A percentile compares a stretch with the other conserved stretches of the same genome.
Conservation (phyloP, 2,329 filamentous ascomycete species). For the Ophiostoma sp. region DNA sequence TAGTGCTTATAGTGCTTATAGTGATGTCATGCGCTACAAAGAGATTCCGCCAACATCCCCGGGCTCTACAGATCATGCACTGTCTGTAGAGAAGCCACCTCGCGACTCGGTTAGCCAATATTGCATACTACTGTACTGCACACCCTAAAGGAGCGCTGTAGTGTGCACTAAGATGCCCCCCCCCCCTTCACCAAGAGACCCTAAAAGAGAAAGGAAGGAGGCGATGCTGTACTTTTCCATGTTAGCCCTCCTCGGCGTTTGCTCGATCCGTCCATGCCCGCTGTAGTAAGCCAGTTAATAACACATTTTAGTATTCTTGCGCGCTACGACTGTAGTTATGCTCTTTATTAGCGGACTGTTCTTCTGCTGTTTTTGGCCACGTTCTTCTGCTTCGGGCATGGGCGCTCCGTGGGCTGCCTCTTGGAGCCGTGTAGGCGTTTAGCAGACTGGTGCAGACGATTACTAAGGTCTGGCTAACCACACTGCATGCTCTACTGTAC, state of each 20-base stretch:
- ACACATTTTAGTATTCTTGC: too few relatives aligned
- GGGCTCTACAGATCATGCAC: not conserved
- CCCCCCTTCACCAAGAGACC: too few relatives aligned
- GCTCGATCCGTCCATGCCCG: not conserved
- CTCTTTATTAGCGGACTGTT: not conserved
- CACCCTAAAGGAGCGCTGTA: too few relatives aligned
- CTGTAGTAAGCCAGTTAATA: not conserved
- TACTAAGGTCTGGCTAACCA: too few relatives aligned
- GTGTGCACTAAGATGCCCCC: too few relatives aligned
- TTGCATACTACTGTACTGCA: not conserved
- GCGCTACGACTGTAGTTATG: not conserved
- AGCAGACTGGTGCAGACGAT: too few relatives aligned
- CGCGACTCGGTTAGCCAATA: not conserved
- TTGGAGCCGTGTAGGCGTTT: not conserved
- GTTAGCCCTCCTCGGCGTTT: not conserved
- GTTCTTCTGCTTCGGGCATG: not conserved
- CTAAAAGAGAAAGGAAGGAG: too few relatives aligned
- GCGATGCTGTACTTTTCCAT: not conserved
- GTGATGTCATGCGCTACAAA: not conserved
- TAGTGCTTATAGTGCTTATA: not conserved
- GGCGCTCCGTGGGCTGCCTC: conserved; percentile 11
- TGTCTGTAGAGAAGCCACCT: too few relatives aligned
- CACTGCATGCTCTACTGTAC: too few relatives aligned
- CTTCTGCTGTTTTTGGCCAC: conserved; percentile 3
- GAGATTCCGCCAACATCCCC: not conserved